These are phyloP conservation scores for Populus hybrid DNA, from an alignment of 441 rosid genomes.

Conservation along the genomic window DNA sequence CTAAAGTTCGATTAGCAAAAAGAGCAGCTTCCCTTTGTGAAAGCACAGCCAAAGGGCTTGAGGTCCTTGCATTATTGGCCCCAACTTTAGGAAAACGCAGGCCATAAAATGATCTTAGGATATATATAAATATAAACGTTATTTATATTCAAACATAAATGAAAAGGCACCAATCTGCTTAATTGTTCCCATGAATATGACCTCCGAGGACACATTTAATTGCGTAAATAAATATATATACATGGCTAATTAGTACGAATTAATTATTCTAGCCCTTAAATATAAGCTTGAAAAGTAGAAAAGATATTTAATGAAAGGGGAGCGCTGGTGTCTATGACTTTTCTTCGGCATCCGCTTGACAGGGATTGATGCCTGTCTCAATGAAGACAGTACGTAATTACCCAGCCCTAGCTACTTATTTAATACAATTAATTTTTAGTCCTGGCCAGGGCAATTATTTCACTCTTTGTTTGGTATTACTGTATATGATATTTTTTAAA, in stretches of 20 bases:
- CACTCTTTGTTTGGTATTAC: no score
- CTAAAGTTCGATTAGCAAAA: background rate
- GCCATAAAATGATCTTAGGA: no score
- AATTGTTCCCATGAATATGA: background rate
- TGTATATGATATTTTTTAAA: no score
- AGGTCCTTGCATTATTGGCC: background rate
- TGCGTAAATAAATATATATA: background rate
- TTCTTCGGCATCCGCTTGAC: background rate
- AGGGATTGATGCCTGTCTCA: background rate
- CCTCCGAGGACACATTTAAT: background rate
- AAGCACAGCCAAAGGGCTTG: background rate
- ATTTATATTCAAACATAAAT: background rate
- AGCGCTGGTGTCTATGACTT: background rate
- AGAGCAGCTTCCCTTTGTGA: background rate
- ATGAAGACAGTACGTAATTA: background rate
- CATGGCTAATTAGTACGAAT: background rate
- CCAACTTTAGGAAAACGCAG: no score
- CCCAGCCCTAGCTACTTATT: background rate
- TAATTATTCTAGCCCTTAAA: background rate
- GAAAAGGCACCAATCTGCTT: background rate
- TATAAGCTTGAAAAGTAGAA: background rate
- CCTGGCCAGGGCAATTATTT: background rate
- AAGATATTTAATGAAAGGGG: background rate
- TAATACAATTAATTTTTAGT: background rate
- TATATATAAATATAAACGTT: background rate